Conservation (phyloP, 257 asterid genomes). For the Apocynum venetum region DNA sequence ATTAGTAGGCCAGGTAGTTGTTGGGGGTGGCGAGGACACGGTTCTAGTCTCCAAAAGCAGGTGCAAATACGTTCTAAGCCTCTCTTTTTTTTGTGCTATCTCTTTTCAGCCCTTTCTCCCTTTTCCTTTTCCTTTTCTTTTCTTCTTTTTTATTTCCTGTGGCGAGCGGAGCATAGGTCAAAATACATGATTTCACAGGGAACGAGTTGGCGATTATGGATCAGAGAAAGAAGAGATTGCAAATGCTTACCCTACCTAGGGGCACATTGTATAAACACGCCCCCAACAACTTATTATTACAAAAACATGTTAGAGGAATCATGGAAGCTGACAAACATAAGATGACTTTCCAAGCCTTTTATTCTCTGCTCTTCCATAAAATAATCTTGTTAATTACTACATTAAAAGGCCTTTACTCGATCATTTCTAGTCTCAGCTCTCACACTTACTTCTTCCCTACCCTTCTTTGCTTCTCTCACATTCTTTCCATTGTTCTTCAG, state of each 20-base stretch:
- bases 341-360: conserved; percentile 18
- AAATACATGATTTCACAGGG: conserved; percentile 7
- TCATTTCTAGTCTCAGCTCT: background rate
- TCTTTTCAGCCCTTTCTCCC: background rate
- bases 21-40: conserved; percentile 12
- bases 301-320: conserved; percentile 30
- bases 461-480: background rate
- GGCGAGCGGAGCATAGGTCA: conserved; percentile 1
- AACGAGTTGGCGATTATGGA: conserved; percentile 7
- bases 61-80: background rate
- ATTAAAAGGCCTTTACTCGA: conserved; percentile 13
- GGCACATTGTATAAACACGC: conserved; percentile 18
- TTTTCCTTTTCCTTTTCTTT: background rate
- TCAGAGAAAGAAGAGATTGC: background rate
- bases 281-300: conserved; percentile 43
- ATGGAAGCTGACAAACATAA: conserved; percentile 34
- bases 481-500: background rate
- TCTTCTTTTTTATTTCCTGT: background rate
- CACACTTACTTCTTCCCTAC: background rate
- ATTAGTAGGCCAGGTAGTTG: background rate
- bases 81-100: background rate
- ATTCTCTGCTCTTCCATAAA: background rate
- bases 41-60: conserved; percentile 11
- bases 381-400: background rate
- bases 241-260: conserved; percentile 8